These are phyloP conservation scores for Cyberlindnera nakhonratchasimensis DNA, from an alignment of 805 yeast genomes.

Conservation along the genomic window DNA sequence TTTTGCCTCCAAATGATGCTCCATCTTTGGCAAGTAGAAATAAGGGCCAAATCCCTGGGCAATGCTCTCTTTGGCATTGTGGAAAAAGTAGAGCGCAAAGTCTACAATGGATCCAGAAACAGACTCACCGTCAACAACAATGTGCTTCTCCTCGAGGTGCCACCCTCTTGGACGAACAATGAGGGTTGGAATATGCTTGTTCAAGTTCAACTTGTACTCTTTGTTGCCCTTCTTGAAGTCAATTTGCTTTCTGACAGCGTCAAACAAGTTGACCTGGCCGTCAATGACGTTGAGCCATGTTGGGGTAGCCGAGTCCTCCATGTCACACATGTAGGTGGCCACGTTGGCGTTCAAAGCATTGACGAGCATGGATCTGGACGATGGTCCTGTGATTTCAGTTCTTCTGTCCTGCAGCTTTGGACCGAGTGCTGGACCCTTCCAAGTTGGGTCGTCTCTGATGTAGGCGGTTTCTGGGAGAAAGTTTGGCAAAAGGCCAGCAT, in stretches of 20 bases:
- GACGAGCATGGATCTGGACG: slow-evolving; percentile 78
- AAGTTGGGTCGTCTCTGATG: slow-evolving; percentile 67
- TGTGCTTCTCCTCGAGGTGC: slow-evolving; percentile 77
- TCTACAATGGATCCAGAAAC: slow-evolving; percentile 78
- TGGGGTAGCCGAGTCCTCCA: slow-evolving; percentile 82
- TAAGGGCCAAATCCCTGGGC: slow-evolving; percentile 74
- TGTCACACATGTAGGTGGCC: slow-evolving; percentile 82
- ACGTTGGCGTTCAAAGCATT: slow-evolving; percentile 77
- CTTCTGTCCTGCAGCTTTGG: slow-evolving; percentile 73
- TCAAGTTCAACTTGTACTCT: slow-evolving; percentile 26
- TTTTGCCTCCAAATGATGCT: slow-evolving; percentile 78
- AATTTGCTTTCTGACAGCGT: slow-evolving; percentile 68
- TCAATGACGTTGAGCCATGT: slow-evolving; percentile 78
- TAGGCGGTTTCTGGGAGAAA: slow-evolving; percentile 65
- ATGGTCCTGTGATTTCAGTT: slow-evolving; percentile 83
- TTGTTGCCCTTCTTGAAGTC: slow-evolving; percentile 44
- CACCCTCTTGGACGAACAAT: slow-evolving; percentile 88
- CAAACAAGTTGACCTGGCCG: slow-evolving; percentile 77
- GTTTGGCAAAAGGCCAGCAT: slow-evolving; percentile 57
- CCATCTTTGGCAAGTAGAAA: slow-evolving; percentile 83
- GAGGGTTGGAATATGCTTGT: slow-evolving; percentile 67
- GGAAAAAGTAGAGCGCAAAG: slow-evolving; percentile 74
- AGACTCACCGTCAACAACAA: slow-evolving; percentile 69
- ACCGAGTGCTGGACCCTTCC: slow-evolving; percentile 74
- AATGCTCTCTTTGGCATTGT: slow-evolving; percentile 63